Conservation (phyloP, 2,329 filamentous ascomycete species). For the Colletotrichum higginsianum region DNA sequence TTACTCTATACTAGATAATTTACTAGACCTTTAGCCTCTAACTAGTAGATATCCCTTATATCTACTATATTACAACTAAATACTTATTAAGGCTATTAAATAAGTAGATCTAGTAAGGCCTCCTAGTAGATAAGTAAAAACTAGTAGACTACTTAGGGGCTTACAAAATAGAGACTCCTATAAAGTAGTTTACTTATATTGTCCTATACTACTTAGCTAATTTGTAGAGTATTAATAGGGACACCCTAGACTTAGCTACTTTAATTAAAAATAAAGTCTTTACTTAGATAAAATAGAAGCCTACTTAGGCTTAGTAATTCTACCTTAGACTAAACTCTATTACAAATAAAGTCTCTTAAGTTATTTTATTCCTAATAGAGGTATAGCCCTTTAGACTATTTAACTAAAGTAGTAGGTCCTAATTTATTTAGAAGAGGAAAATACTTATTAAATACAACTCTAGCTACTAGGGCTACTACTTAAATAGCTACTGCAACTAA, state of each 20-base stretch:
- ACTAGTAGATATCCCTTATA: constrained; percentile 1
- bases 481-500: background rate
- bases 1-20: background rate
- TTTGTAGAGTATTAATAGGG: background rate
- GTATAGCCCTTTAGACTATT: background rate
- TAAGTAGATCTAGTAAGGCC: background rate
- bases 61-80: background rate
- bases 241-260: background rate
- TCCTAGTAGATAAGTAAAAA: constrained; percentile 1
- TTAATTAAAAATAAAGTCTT: constrained; percentile 3
- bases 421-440: constrained; percentile 3
- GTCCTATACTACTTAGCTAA: background rate
- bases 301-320: background rate
- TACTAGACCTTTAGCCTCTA: background rate
- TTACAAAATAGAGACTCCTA: constrained; percentile 11
- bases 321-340: background rate
- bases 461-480: constrained; percentile 7
- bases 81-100: constrained; percentile 2
- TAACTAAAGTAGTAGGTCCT: constrained; percentile 4
- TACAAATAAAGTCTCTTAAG: constrained; percentile 6
- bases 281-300: constrained; percentile 3
- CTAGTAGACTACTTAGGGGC: constrained; percentile 6
- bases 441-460: background rate
- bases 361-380: background rate
- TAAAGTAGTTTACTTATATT: constrained; percentile 7